Conservation (phyloP, 1,139 yeast genomes). For the Diutina mesorugosa region DNA sequence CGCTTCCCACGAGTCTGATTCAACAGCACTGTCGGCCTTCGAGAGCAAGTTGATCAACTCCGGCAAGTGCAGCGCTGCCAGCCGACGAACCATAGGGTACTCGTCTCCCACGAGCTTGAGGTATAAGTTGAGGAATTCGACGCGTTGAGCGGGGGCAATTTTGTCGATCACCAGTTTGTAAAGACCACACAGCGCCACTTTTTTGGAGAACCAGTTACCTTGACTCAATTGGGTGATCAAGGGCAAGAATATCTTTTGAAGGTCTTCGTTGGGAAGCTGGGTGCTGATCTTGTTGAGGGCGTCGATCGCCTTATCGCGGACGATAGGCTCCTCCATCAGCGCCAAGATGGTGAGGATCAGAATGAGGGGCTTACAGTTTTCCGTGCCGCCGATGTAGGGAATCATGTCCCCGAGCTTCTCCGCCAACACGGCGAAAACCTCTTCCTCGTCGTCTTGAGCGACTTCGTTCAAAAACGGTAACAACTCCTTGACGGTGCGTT, state of each 20-base stretch:
- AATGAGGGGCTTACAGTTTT: slow-evolving; percentile 61
- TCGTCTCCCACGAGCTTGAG: slow-evolving; percentile 74
- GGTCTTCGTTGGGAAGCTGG: slow-evolving; percentile 54
- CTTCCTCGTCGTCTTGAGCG: slow-evolving; percentile 71
- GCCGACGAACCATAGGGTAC: slow-evolving; percentile 95
- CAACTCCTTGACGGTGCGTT: slow-evolving; percentile 78
- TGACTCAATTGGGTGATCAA: slow-evolving; percentile 67
- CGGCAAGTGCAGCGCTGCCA: slow-evolving; percentile 83
- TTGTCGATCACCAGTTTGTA: slow-evolving; percentile 59
- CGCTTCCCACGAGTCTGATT: slow-evolving; percentile 53
- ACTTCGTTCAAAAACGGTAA: slow-evolving; percentile 80
- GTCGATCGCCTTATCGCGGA: slow-evolving; percentile 86
- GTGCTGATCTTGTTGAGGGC: slow-evolving; percentile 64
- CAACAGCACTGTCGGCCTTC: slow-evolving; percentile 11
- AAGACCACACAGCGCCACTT: slow-evolving; percentile 87
- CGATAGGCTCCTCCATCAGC: slow-evolving; percentile 95
- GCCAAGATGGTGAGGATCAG: slow-evolving; percentile 85
- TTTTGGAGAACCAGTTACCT: slow-evolving; percentile 91
- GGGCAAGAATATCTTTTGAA: slow-evolving; percentile 57
- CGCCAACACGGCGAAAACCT: slow-evolving; percentile 88
- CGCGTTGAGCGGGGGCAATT: slow-evolving; percentile 42
- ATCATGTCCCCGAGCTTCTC: slow-evolving; percentile 81
- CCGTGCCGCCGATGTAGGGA: slow-evolving; percentile 71
- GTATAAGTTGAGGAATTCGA: slow-evolving; percentile 53
- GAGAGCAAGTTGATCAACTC: slow-evolving; percentile 38